Evolutionary conservation across 2,329 filamentous ascomycete species (phyloP).

Genomic region (Lasiodiplodia hormozganensis): DNA sequence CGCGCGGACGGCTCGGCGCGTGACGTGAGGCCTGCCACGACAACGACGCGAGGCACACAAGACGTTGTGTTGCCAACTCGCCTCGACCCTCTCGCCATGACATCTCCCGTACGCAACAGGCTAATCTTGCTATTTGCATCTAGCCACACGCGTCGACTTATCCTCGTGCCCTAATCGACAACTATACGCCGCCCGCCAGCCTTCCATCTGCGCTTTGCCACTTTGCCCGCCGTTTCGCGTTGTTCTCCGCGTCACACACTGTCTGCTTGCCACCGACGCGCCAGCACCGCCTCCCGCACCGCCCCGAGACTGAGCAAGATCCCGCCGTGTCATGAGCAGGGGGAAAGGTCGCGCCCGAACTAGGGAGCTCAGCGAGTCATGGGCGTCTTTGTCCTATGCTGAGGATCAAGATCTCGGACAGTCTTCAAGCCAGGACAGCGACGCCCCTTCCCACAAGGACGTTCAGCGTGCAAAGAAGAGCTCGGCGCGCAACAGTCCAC

Average conservation of each 20-base stretch:
- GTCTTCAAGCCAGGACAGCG: slow-evolving; percentile 27
- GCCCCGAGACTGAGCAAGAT: not conserved
- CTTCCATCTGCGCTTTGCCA: slow-evolving; percentile 9
- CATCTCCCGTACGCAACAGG: not conserved
- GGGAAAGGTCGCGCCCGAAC: slow-evolving; percentile 32
- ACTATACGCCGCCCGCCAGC: not conserved
- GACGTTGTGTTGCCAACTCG: not conserved
- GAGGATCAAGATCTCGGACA: slow-evolving; percentile 34
- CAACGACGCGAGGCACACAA: slow-evolving; percentile 3
- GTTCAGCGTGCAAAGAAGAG: not conserved
- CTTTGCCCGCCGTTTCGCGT: slow-evolving; percentile 8
- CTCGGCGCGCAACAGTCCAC: slow-evolving; percentile 2
- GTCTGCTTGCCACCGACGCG: slow-evolving; percentile 6
- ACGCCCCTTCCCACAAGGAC: not conserved
- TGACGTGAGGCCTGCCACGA: slow-evolving; percentile 18
- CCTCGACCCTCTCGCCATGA: not conserved
- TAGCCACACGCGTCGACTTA: not conserved
- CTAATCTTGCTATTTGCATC: slow-evolving; percentile 2
- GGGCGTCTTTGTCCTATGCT: slow-evolving; percentile 40
- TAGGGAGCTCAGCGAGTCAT: slow-evolving; percentile 39
- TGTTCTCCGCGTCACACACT: slow-evolving; percentile 7
- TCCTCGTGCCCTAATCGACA: slow-evolving; percentile 1
- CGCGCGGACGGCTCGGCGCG: slow-evolving; percentile 7
- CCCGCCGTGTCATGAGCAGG: slow-evolving; percentile 10
- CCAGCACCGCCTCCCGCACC: not conserved